phyloP scores from a whole-genome alignment of 805 yeast genomes.

The Yueomyces sinensis region DNA sequence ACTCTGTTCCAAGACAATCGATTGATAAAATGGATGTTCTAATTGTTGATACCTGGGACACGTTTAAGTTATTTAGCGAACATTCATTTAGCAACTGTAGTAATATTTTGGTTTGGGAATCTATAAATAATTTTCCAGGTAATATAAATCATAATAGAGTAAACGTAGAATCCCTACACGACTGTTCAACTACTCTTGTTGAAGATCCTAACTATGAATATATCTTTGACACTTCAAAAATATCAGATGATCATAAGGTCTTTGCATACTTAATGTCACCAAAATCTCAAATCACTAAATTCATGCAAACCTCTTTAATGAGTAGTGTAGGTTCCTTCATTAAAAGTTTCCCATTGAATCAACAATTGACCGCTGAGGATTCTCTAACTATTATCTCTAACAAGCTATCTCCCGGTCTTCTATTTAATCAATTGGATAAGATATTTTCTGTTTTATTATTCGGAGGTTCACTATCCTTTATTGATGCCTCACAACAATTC shows the following conservation, averaged over 20 bases:
- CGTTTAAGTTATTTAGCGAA: conserved; percentile 22
- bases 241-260: conserved; percentile 25
- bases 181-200: conserved; percentile 6
- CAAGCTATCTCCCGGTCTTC: conserved; percentile 5
- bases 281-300: conserved; percentile 20
- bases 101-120: conserved; percentile 24
- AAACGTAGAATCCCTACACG: conserved; percentile 17
- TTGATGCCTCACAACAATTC: conserved; percentile 8
- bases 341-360: conserved; percentile 23
- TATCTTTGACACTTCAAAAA: conserved; percentile 15
- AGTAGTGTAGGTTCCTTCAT: conserved; percentile 40
- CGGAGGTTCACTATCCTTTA: conserved; percentile 22
- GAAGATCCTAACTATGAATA: conserved; percentile 17
- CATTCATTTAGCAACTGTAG: too few species aligned
- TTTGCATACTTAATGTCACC: conserved; percentile 17
- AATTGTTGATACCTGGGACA: conserved; percentile 20
- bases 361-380: conserved; percentile 25
- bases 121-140: conserved; percentile 1
- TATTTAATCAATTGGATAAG: conserved; percentile 33
- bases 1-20: conserved; percentile 19
- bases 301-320: conserved; percentile 39
- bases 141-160: background rate
- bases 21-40: conserved; percentile 20
- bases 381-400: conserved; percentile 17
- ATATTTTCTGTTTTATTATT: conserved; percentile 22